Evolutionary conservation across 1,139 yeast species (phyloP).

Genomic region (Geotrichum bryndzae): DNA sequence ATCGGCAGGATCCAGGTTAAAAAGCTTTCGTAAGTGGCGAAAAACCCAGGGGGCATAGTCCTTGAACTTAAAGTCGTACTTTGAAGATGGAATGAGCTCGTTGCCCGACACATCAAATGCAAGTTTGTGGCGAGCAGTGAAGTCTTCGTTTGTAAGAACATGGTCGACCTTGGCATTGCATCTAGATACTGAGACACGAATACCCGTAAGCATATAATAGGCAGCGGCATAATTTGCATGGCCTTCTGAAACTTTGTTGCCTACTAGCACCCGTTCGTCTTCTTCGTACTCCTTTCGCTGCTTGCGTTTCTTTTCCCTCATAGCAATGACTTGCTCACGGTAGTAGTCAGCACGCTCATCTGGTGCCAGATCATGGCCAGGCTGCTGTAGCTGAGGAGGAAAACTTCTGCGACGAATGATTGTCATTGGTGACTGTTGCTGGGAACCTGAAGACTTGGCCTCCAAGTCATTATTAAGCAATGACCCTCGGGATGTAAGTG

Average conservation of each 20-base stretch:
- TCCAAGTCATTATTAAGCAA: neutral
- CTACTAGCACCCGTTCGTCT: constrained; percentile 64
- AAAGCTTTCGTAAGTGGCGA: constrained; percentile 68
- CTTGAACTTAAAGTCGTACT: constrained; percentile 92
- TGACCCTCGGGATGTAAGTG: neutral
- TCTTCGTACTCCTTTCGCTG: constrained; percentile 43
- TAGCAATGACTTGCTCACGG: constrained; percentile 17
- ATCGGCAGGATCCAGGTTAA: constrained; percentile 93
- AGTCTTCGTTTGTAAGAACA: constrained; percentile 64
- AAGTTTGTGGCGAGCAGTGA: constrained; percentile 63
- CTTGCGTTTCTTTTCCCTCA: constrained; percentile 38
- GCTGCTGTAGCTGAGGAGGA: constrained; percentile 12
- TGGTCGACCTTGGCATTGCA: constrained; percentile 78
- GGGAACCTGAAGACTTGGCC: constrained; percentile 10
- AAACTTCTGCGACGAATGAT: constrained; percentile 16
- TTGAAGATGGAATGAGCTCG: constrained; percentile 85
- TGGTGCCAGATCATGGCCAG: constrained; percentile 9
- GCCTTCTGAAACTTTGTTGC: constrained; percentile 83
- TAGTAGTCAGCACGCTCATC: constrained; percentile 16
- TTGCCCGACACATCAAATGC: constrained; percentile 86
- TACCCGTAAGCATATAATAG: constrained; percentile 95
- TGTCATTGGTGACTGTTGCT: constrained; percentile 13
- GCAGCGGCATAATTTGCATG: constrained; percentile 92
- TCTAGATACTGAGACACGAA: constrained; percentile 87
- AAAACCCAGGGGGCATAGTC: constrained; percentile 95